Conservation (phyloP, 768 basidiomycete species). For the Termitomyces sp. region DNA sequence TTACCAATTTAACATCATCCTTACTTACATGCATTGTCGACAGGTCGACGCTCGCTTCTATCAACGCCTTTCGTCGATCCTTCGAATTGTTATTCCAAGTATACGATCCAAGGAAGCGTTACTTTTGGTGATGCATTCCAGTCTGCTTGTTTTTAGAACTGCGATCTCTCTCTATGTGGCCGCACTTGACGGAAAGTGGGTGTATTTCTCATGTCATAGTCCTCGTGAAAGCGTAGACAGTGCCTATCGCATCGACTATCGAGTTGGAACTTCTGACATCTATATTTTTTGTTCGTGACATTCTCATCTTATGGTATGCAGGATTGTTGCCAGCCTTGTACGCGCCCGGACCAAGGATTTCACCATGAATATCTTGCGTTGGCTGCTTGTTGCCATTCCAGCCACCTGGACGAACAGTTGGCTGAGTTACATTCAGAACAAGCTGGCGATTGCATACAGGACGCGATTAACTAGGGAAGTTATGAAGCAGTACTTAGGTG, state of each 20-base stretch:
- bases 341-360: conserved; percentile 77
- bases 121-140: conserved; percentile 83
- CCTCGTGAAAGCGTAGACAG: not conserved
- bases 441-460: conserved; percentile 84
- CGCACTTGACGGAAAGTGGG: conserved; percentile 84
- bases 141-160: conserved; percentile 83
- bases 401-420: conserved; percentile 92
- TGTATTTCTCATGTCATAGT: conserved; percentile 7
- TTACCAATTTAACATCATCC: not conserved
- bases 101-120: conserved; percentile 83
- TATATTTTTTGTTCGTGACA: not conserved
- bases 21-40: conserved; percentile 3
- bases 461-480: conserved; percentile 82
- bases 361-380: conserved; percentile 78
- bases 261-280: too few relatives aligned
- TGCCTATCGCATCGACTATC: not conserved
- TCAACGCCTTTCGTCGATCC: conserved; percentile 64
- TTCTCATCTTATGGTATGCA: conserved; percentile 21
- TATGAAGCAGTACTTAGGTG: conserved; percentile 26
- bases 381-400: conserved; percentile 89
- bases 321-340: conserved; percentile 93
- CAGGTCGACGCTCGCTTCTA: conserved; percentile 94
- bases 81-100: conserved; percentile 86
- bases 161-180: conserved; percentile 93
- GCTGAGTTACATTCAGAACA: conserved; percentile 91